A percentile compares a stretch with the other conserved stretches of the same genome.
phyloP scores from a whole-genome alignment of 2,329 filamentous ascomycete species.

The Paecilomyces niveus region DNA sequence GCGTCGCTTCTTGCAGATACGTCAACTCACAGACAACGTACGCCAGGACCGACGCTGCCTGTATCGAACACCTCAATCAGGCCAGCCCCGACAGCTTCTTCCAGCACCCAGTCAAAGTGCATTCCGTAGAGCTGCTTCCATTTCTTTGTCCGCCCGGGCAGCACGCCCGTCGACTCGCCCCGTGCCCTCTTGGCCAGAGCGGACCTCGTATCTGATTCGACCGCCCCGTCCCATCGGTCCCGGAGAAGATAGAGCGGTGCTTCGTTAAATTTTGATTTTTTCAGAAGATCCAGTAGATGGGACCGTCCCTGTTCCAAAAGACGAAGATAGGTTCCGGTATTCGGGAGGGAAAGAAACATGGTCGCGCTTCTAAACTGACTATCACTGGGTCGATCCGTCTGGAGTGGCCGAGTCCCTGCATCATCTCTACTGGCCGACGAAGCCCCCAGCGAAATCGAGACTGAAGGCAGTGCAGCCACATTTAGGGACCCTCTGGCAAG shows the following conservation, averaged over 20 bases:
- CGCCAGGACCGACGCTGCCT: conserved; percentile 52
- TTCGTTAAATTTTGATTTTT: conserved; percentile 47
- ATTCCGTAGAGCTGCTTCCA: conserved; percentile 56
- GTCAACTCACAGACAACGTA: conserved; percentile 30
- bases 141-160: conserved; percentile 56
- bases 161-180: conserved; percentile 48
- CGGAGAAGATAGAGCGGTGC: conserved; percentile 47
- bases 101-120: conserved; percentile 54
- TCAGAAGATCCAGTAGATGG: conserved; percentile 48
- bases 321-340: conserved; percentile 53
- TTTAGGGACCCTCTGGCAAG: conserved; percentile 32
- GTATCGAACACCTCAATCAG: conserved; percentile 58
- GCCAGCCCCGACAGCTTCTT: conserved; percentile 55
- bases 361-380: conserved; percentile 20
- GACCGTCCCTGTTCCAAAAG: conserved; percentile 48
- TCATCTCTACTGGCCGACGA: conserved; percentile 20
- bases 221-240: conserved; percentile 59
- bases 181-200: conserved; percentile 46
- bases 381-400: background rate
- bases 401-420: conserved; percentile 5
- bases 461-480: conserved; percentile 32
- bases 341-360: conserved; percentile 51
- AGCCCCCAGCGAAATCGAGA: conserved; percentile 15
- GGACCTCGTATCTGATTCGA: conserved; percentile 38
- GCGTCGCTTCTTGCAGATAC: background rate